phyloP scores from a whole-genome alignment of 2,329 filamentous ascomycete species.

The Cercospora nicotianae region DNA sequence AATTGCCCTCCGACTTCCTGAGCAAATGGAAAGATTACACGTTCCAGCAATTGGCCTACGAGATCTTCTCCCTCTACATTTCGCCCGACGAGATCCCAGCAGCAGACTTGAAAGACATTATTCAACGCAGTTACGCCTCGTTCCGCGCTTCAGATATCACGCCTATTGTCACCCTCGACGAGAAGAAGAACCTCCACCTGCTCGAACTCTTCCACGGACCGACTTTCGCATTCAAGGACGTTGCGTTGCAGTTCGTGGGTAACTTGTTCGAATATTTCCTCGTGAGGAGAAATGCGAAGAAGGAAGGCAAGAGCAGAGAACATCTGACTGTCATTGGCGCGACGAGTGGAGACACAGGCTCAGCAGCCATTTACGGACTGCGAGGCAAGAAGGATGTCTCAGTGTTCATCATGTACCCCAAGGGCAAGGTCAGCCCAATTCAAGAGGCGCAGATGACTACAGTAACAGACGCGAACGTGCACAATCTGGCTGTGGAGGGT shows the following conservation, averaged over 20 bases:
- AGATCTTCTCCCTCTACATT: constrained; percentile 86
- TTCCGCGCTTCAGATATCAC: constrained; percentile 80
- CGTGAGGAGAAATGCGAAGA: constrained; percentile 68
- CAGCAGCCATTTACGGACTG: constrained; percentile 92
- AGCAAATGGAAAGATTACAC: constrained; percentile 72
- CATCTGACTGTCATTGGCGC: constrained; percentile 85
- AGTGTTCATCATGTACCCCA: constrained; percentile 90
- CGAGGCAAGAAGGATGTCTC: constrained; percentile 95
- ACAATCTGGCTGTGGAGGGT: constrained; percentile 85
- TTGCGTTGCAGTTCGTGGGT: constrained; percentile 90
- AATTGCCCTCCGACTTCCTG: constrained; percentile 62
- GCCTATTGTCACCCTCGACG: constrained; percentile 74
- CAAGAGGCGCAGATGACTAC: constrained; percentile 98
- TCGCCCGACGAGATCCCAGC: constrained; percentile 77
- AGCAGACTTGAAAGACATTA: constrained; percentile 77
- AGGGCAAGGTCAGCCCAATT: constrained; percentile 85
- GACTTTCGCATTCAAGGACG: constrained; percentile 94
- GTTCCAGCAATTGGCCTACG: constrained; percentile 78
- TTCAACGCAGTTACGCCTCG: constrained; percentile 81
- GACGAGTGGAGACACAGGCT: constrained; percentile 86
- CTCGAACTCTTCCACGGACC: constrained; percentile 96
- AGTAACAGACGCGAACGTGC: constrained; percentile 83
- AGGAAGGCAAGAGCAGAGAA: constrained; percentile 63
- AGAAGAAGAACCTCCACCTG: constrained; percentile 71
- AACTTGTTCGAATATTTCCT: constrained; percentile 93